Evolutionary conservation across 164 flowering plant genomes (phyloP), one percentile per base, ranked within the genome.

Genomic region (Tetrastigma voinierianum): DNA sequence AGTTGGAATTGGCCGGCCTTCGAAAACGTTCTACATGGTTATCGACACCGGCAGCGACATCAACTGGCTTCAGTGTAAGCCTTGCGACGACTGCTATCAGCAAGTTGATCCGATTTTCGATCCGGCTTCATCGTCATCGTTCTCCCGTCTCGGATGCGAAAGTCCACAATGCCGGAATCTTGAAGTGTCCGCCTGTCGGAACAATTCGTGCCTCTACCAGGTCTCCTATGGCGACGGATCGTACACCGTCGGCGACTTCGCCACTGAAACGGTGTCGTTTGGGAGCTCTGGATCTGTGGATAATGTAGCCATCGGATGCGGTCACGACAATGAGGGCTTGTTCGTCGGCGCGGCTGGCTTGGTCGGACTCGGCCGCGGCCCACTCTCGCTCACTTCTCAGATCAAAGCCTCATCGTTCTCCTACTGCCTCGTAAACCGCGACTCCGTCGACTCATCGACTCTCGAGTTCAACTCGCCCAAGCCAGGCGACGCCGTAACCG

Each of bases 161-260:
- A 52, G 81, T 1, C 56, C 51, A 1, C 72, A 64, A 12, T 84
- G 88, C 61, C 12, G 10, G 2, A 16, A 77, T 0, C 85, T 81
- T 44, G 80, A 84, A 0, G 59, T 51, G 1, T 73, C 80, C 16
- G 64, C 61, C 8, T 79, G 86, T 47, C 67, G 74, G 0, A 32
- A 32, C 58, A 61, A 60, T 13, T 55, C 46, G 40, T 85, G 86
- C 49, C 63, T 68, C 6, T 85, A 84, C 70, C 83, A 86, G 70
- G 88, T 86, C 4, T 70, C 85, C 1, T 86, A 86, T 78, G 90
- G 90, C 0, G 90, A 86, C 53, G 88, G 90, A 0, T 86, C 90
- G 2, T 84, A 25, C 68, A 84, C 88, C 13, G 78, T 68, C 20
- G 90, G 90, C 1, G 83, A 84, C 5, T 78, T 81, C 57, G 81